phyloP scores from a whole-genome alignment of 192 early-diverging fungal genomes.

The Phlyctochytrium bullatum region DNA sequence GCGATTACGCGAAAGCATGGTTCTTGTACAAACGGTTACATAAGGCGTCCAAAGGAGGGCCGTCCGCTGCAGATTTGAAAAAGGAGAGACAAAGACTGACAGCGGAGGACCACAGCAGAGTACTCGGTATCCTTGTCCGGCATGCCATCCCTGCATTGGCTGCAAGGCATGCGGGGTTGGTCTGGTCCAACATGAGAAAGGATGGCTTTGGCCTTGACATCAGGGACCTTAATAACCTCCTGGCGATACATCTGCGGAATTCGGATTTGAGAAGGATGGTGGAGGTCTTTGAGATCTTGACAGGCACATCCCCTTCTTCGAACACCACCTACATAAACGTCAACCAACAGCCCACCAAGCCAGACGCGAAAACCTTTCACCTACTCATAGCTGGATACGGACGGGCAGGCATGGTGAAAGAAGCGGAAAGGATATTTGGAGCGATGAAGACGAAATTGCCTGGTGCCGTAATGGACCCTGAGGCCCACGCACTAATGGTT shows the following conservation, averaged over 20 bases:
- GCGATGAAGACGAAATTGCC: slow-evolving; percentile 1
- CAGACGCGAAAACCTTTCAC: slow-evolving; percentile 16
- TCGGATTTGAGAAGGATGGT: slow-evolving; percentile 12
- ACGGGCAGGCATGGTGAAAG: slow-evolving; percentile 1
- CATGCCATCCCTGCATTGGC: slow-evolving; percentile 12
- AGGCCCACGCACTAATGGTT: not conserved
- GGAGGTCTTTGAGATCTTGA: slow-evolving; percentile 10
- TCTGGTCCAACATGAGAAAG: slow-evolving; percentile 12
- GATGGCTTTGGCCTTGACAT: slow-evolving; percentile 8
- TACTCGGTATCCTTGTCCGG: slow-evolving; percentile 12
- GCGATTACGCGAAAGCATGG: not conserved
- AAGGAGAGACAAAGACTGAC: not conserved
- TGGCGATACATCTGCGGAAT: slow-evolving; percentile 17
- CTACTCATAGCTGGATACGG: slow-evolving; percentile 18
- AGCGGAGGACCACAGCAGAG: slow-evolving; percentile 10
- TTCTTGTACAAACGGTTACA: not conserved
- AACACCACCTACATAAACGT: not conserved
- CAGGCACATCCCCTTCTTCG: not conserved
- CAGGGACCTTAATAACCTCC: slow-evolving; percentile 25
- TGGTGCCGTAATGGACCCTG: slow-evolving; percentile 5
- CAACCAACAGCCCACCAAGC: not conserved
- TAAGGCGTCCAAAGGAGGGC: not conserved
- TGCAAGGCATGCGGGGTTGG: slow-evolving; percentile 17
- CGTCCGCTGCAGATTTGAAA: not conserved
- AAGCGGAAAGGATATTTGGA: not conserved